Evolutionary conservation across 306 rosid species (phyloP), one percentile per base, ranked within the genome.

Genomic region (Dryas alaskensis): DNA sequence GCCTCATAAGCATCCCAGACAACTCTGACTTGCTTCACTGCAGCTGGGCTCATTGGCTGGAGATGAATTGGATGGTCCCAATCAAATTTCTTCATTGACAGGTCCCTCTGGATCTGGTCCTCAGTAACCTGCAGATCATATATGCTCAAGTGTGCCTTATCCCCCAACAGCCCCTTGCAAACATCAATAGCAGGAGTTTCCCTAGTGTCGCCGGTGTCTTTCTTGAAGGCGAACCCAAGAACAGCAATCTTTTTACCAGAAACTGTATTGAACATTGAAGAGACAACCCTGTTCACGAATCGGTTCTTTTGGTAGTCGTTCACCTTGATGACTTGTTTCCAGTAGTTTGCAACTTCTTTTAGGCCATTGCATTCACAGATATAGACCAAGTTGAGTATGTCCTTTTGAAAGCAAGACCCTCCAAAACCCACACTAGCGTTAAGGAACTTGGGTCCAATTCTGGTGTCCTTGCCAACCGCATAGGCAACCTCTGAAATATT

Each of bases 361-460:
- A 92, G 87, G 77, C 97, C 97, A 81, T 92, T 89, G 84, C 92
- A 81, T 65, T 92, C 96, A 39, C 92, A 89, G 31, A 92, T 89
- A 11, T 92, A 92, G 40, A 89, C 86, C 91, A 92, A 49, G 79
- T 92, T 92, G 74, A 89, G 92, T 61, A 92, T 87, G 79, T 89
- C 95, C 73, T 91, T 91, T 65, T 91, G 97, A 64, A 91, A 91
- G 70, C 97, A 91, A 48, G 97, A 89, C 22, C 97, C 97, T 12
- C 97, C 97, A 83, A 91, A 91, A n/a, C 97, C 97, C 60, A 91
- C 95, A 76, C 97, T 91, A 3, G 95, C 89, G 78, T 83, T 89
- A 0, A 90, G 87, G 58, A 81, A 91, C 74, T 76, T 89, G 0
- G 92, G 68, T 55, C 97, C 97, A 55, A 92, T 79, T 81, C 90